Conservation (phyloP, 176 grass and related monocot species). For the Neostapfia colusana region DNA sequence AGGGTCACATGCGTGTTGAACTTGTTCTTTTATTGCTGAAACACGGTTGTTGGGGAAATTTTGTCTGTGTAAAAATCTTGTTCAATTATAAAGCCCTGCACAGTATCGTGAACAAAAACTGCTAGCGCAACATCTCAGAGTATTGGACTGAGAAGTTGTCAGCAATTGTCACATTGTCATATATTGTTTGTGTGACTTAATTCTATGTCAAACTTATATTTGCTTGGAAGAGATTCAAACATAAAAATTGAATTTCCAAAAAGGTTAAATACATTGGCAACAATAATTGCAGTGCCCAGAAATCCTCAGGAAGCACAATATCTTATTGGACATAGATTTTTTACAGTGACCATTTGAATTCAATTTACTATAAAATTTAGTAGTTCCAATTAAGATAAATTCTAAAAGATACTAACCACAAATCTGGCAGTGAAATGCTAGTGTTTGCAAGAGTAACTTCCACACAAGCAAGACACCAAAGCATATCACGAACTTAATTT, state of each 20-base stretch:
- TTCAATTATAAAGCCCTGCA: conserved; percentile 18
- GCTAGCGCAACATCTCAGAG: neutral
- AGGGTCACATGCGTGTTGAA: conserved; percentile 7
- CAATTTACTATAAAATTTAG: neutral
- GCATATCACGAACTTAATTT: neutral
- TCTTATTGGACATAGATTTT: neutral
- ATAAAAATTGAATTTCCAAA: neutral
- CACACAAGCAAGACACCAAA: neutral
- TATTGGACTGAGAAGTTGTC: neutral
- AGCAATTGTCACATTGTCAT: conserved; percentile 2
- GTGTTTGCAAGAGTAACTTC: neutral
- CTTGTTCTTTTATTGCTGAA: conserved; percentile 6
- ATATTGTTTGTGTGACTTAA: neutral
- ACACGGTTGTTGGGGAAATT: neutral
- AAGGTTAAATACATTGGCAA: neutral
- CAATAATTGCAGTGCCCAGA: neutral
- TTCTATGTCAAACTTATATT: neutral
- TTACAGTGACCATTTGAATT: neutral
- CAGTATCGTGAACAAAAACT: neutral
- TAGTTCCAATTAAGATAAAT: neutral
- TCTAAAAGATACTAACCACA: neutral
- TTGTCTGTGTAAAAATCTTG: neutral
- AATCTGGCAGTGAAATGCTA: neutral
- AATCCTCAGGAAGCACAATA: neutral
- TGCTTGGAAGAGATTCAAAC: neutral